Conservation (phyloP, 495 filamentous ascomycete species). For the Talaromyces trachyspermus region DNA sequence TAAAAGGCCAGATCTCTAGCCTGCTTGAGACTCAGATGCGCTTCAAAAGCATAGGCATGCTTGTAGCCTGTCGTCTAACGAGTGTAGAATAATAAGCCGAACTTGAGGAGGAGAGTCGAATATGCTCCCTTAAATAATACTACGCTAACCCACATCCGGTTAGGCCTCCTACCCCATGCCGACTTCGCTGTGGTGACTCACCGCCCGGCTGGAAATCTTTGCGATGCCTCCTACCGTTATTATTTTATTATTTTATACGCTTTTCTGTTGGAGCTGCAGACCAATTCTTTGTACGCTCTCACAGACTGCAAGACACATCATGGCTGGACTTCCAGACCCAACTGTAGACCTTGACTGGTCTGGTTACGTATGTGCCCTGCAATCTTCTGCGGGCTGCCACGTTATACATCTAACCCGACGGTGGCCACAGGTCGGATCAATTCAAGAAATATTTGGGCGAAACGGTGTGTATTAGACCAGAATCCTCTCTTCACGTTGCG, state of each 20-base stretch:
- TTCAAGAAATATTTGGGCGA: constrained; percentile 63
- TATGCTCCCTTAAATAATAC: neutral
- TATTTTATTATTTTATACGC: neutral
- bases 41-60: no score
- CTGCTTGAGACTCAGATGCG: no score
- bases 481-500: no score
- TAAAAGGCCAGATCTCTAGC: no score
- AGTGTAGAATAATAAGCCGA: no score
- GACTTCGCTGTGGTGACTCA: constrained; percentile 8
- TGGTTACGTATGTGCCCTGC: constrained; percentile 38
- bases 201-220: constrained; percentile 5
- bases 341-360: constrained; percentile 76
- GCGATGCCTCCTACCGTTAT: neutral
- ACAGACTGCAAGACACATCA: neutral
- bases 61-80: no score
- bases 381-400: neutral
- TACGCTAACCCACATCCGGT: neutral
- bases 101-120: neutral
- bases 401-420: neutral
- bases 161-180: constrained; percentile 5
- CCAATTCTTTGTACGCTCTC: constrained; percentile 1
- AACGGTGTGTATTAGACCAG: constrained; percentile 1
- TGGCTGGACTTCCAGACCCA: constrained; percentile 51
- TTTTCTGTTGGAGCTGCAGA: neutral
- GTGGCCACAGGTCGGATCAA: constrained; percentile 33